phyloP scores from a whole-genome alignment of 108 stramenopile species.

The Pseudonitzschia multiseries region DNA sequence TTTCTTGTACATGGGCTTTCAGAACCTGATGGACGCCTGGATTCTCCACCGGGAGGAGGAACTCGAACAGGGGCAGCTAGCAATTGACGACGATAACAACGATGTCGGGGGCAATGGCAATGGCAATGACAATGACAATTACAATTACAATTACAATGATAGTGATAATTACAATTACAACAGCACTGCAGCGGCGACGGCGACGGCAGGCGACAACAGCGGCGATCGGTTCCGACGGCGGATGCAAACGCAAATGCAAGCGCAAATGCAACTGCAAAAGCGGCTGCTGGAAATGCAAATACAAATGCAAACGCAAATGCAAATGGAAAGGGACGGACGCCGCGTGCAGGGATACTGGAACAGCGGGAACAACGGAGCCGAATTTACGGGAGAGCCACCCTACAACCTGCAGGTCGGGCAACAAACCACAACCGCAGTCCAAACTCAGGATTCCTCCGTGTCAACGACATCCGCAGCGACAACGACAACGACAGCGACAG shows the following conservation, averaged over 20 bases:
- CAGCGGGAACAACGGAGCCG: not conserved
- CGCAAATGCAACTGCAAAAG: too few relatives aligned
- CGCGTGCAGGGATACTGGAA: not conserved
- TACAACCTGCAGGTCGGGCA: not conserved
- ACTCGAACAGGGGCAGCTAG: not conserved
- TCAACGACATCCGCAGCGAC: not conserved
- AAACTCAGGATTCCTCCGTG: not conserved
- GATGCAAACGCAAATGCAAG: too few relatives aligned
- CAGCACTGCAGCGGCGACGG: not conserved
- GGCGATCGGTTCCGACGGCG: not conserved
- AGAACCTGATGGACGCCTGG: slow-evolving; percentile 7
- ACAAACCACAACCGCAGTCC: not conserved
- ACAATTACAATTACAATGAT: not conserved
- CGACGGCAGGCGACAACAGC: not conserved
- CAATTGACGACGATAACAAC: not conserved
- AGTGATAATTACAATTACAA: too few relatives aligned
- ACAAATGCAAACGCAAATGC: too few relatives aligned
- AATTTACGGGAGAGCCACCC: not conserved
- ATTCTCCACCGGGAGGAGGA: not conserved
- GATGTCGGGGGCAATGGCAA: not conserved
- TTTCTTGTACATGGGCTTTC: slow-evolving; percentile 16
- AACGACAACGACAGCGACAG: not conserved
- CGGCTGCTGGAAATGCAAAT: too few relatives aligned
- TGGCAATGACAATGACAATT: not conserved
- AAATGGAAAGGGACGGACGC: not conserved